Conservation (phyloP, 495 filamentous ascomycete genomes). For the Talaromyces trachyspermus region DNA sequence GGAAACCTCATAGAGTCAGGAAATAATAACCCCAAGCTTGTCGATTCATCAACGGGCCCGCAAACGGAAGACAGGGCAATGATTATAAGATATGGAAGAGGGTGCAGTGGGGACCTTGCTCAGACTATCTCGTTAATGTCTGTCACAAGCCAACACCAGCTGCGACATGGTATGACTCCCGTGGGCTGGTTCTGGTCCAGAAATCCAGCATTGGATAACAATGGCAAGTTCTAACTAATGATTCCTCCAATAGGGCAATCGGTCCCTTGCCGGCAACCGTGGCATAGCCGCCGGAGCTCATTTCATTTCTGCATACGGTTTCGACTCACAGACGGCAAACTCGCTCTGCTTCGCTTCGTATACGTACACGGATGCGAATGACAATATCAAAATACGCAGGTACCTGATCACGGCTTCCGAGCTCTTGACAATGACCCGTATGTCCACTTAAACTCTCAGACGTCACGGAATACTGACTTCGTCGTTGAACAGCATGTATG, state of each 20-base stretch:
- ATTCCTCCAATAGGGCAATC: background rate
- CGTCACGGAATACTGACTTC: background rate
- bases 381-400: background rate
- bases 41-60: background rate
- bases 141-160: background rate
- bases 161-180: background rate
- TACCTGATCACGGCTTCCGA: background rate
- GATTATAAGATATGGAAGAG: background rate
- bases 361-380: background rate
- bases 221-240: background rate
- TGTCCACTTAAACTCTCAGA: background rate
- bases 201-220: too few species aligned
- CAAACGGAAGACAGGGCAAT: background rate
- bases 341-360: conserved; percentile 3
- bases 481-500: background rate
- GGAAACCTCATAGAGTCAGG: background rate
- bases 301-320: background rate
- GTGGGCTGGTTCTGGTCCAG: background rate
- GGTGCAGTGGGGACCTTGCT: background rate
- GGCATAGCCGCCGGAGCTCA: background rate
- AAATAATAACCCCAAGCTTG: background rate
- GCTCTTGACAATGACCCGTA: background rate
- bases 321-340: background rate
- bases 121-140: background rate
- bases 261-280: background rate